Base-by-base conservation (phyloP, 2,329 filamentous ascomycete species). In the Lithohypha guttulata region DNA sequence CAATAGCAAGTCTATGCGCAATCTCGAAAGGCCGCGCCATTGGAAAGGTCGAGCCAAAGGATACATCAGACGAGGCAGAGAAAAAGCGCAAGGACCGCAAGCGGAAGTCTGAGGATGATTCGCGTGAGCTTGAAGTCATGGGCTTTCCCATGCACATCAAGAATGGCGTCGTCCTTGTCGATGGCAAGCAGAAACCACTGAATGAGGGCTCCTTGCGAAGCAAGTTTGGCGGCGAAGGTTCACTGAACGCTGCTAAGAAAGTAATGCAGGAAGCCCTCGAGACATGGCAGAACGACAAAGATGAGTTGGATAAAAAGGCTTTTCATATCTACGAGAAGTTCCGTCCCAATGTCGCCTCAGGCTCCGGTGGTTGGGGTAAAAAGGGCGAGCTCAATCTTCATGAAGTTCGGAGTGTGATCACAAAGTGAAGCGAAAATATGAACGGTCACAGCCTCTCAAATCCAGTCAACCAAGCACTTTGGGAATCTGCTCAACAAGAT, bases 281-380 rank as follows among this genome's bases (percentile, higher is more conserved):
- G 13, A 31, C 3, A 3, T 46, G 39, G 41, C 33, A 39, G 26
- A 29, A 23, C 6, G 34, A 45, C 7, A 30, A 43, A 9, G 65
- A 71, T 8, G 83, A 93, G 51, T 63, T 93, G 37, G 83, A 93
- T 54, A 69, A 69, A 43, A 71, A 77, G 41, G 82, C 83, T 9
- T 93, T 84, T 82, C 66, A 65, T 9, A 93, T 85, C 84, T 93
- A 93, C 58, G 68, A 81, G 2, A 68, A 73, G 17, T 75, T 87
- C n/a, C 68, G 86, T 42, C 84, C 85, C 1, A 77, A 82, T 17
- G 81, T 93, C 2, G 76, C 82, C 43, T 61, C 68, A 43, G 85
- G 84, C 0, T 73, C 74, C 27, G 72, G 75, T n/a, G 85, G 85
- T 1, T 93, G 85, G 85, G 84, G 85, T 14, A 81, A 79, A n/a